Evolutionary conservation across 441 rosid species (phyloP).

Genomic region (Jatropha multifida): DNA sequence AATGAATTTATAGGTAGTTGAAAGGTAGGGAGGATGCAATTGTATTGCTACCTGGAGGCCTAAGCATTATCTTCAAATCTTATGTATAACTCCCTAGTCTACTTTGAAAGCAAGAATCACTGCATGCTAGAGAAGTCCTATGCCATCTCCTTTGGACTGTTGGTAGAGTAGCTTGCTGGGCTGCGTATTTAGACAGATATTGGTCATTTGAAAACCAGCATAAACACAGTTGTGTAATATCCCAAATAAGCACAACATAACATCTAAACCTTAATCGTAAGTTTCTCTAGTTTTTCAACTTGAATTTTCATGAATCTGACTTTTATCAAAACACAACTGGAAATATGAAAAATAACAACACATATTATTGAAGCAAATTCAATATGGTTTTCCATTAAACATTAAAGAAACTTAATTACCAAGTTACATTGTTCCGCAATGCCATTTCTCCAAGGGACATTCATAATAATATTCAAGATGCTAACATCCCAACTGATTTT

Average conservation of each 20-base stretch:
- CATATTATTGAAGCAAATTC: neutral
- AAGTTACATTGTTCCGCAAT: slow-evolving; percentile 50
- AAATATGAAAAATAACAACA: neutral
- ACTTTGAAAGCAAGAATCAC: neutral
- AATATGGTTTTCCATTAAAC: slow-evolving; percentile 10
- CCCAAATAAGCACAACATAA: too few species aligned
- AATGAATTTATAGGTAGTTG: neutral
- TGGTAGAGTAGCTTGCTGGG: too few species aligned
- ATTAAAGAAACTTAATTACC: slow-evolving; percentile 48
- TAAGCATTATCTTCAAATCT: neutral
- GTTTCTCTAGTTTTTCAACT: too few species aligned
- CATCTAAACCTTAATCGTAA: too few species aligned
- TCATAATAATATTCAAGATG: slow-evolving; percentile 45
- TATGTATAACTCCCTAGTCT: neutral
- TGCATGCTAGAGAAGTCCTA: too few species aligned
- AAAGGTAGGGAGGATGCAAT: neutral
- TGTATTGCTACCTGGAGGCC: neutral
- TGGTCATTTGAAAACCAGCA: too few species aligned
- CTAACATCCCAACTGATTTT: slow-evolving; percentile 67
- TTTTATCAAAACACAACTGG: neutral
- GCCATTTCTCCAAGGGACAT: slow-evolving; percentile 52
- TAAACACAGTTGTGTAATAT: too few species aligned
- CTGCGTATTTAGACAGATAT: too few species aligned
- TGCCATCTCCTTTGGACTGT: too few species aligned
- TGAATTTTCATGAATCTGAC: neutral